Evolutionary conservation across 257 asterid species (phyloP).

Genomic region (Perilla frutescens): DNA sequence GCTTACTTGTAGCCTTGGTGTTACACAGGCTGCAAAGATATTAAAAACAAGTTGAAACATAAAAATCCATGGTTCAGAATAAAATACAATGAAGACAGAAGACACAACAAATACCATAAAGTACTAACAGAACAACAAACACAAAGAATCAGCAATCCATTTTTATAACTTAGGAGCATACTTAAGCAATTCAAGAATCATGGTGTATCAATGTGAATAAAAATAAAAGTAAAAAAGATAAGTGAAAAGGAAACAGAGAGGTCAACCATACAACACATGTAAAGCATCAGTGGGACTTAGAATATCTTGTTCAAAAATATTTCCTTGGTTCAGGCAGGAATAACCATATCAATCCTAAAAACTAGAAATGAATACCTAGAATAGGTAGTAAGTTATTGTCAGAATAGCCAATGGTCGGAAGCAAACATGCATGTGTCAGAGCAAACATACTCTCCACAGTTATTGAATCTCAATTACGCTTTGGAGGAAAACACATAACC

Average conservation of each 20-base stretch:
- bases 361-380: background rate
- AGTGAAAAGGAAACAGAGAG: background rate
- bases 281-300: background rate
- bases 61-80: conserved; percentile 11
- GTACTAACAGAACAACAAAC: conserved; percentile 10
- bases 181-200: background rate
- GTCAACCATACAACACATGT: background rate
- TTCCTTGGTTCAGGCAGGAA: background rate
- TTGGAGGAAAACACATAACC: background rate
- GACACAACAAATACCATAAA: background rate
- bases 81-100: background rate
- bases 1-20: conserved; percentile 89
- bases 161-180: background rate
- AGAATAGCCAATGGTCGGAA: background rate
- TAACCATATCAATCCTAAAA: background rate
- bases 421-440: background rate
- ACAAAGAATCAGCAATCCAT: background rate
- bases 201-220: background rate
- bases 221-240: background rate
- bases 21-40: conserved; percentile 76
- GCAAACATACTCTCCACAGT: background rate
- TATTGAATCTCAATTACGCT: background rate
- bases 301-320: background rate
- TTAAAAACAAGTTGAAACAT: conserved; percentile 8
- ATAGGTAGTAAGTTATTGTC: background rate